Percentiles rank a stretch among this genome's conserved stretches.
These are phyloP conservation scores for Phytopythium kandeliae DNA, from an alignment of 352 stramenopile species.

Conservation along the genomic window DNA sequence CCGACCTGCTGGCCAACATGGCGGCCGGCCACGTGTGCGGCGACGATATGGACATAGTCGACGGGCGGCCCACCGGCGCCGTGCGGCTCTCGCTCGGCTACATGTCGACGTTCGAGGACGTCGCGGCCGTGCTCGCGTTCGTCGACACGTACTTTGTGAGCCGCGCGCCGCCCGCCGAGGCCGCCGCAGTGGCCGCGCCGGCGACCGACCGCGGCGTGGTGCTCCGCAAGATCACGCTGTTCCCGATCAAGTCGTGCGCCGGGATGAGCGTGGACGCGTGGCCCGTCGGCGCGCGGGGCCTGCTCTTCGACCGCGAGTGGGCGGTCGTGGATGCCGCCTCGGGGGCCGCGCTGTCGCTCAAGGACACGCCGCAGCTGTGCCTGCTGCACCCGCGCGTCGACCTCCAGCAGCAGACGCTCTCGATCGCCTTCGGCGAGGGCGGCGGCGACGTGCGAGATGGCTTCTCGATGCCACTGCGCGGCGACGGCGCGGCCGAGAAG, in stretches of 20 bases:
- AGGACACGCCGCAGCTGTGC: slow-evolving; percentile 50
- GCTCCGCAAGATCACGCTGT: slow-evolving; percentile 55
- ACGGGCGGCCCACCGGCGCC: slow-evolving; percentile 58
- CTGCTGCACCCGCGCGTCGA: slow-evolving; percentile 62
- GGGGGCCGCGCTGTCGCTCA: slow-evolving; percentile 44
- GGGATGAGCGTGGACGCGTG: slow-evolving; percentile 51
- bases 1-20: slow-evolving; percentile 47
- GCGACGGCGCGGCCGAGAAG: slow-evolving; percentile 10
- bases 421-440: slow-evolving; percentile 24
- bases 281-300: slow-evolving; percentile 47
- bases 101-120: slow-evolving; percentile 72
- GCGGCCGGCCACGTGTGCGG: slow-evolving; percentile 62
- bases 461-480: slow-evolving; percentile 40
- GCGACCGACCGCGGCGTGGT: slow-evolving; percentile 5
- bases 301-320: slow-evolving; percentile 74
- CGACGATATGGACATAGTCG: slow-evolving; percentile 60
- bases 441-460: neutral
- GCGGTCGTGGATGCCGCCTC: slow-evolving; percentile 58
- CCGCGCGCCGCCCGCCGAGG: slow-evolving; percentile 6
- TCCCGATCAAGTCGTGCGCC: slow-evolving; percentile 75
- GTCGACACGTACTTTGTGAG: slow-evolving; percentile 58
- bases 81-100: slow-evolving; percentile 69
- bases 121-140: slow-evolving; percentile 46
- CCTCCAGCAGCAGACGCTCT: slow-evolving; percentile 45
- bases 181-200: neutral